These are phyloP conservation scores for Asclepias syriaca DNA, from an alignment of 257 asterid species.

Conservation along the genomic window DNA sequence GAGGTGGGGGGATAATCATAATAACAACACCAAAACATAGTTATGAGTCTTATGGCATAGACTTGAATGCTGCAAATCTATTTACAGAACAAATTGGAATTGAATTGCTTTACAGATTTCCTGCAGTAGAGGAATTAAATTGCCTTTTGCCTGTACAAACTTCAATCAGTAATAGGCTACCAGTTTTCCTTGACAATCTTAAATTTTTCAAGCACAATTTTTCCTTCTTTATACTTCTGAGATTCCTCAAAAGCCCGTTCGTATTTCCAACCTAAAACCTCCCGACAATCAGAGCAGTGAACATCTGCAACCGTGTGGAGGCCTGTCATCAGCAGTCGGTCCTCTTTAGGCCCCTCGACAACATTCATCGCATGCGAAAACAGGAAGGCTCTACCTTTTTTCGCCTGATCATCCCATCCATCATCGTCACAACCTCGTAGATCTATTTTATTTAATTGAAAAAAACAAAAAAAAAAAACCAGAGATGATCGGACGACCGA, in stretches of 20 bases:
- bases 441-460: no score
- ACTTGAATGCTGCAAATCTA: no score
- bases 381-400: constrained; percentile 49
- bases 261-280: constrained; percentile 61
- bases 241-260: constrained; percentile 43
- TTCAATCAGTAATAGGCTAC: constrained; percentile 12
- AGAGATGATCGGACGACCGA: no score
- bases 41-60: no score
- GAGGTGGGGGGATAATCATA: no score
- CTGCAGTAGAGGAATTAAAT: no score
- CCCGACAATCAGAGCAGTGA: constrained; percentile 46
- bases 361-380: constrained; percentile 46
- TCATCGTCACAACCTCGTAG: background rate
- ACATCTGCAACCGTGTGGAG: constrained; percentile 53
- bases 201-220: constrained; percentile 45
- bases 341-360: constrained; percentile 33
- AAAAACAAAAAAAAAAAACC: no score
- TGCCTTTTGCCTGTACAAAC: no score
- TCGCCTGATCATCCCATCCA: constrained; percentile 28
- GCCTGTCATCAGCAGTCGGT: constrained; percentile 48
- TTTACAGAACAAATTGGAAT: no score
- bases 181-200: constrained; percentile 41
- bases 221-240: constrained; percentile 58
- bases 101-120: no score
- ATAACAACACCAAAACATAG: no score